Conservation (phyloP, 2,329 filamentous ascomycete species). For the Lachnellula suecica region DNA sequence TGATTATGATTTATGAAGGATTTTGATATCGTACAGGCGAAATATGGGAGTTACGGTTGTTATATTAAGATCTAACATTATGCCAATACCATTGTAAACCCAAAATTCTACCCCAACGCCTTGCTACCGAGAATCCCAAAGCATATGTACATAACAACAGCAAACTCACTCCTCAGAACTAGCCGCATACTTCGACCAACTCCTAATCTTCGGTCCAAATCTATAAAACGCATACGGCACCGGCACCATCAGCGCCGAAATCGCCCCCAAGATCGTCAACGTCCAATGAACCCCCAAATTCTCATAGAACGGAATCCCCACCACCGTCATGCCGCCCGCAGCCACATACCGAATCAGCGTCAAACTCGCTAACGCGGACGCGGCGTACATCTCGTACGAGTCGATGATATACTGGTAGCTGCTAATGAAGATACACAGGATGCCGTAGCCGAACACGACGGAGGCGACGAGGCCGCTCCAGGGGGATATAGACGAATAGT, state of each 20-base stretch:
- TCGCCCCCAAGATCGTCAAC: conserved; percentile 37
- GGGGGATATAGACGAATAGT: conserved; percentile 33
- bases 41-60: too few species aligned
- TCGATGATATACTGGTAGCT: conserved; percentile 46
- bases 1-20: neutral
- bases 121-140: neutral
- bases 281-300: conserved; percentile 40
- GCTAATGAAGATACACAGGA: conserved; percentile 40
- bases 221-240: conserved; percentile 20
- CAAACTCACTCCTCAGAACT: conserved; percentile 3
- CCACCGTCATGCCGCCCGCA: conserved; percentile 36
- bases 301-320: conserved; percentile 36
- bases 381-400: conserved; percentile 38
- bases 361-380: conserved; percentile 35
- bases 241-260: conserved; percentile 17
- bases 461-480: conserved; percentile 43
- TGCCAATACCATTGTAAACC: neutral
- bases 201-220: conserved; percentile 20
- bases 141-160: neutral
- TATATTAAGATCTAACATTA: too few species aligned
- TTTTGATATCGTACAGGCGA: too few species aligned
- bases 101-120: neutral
- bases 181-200: conserved; percentile 21
- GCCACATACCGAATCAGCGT: conserved; percentile 40
- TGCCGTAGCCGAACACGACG: conserved; percentile 39